Evolutionary conservation across 176 grass and related monocot species (phyloP).

Genomic region (Triticum turgidum): DNA sequence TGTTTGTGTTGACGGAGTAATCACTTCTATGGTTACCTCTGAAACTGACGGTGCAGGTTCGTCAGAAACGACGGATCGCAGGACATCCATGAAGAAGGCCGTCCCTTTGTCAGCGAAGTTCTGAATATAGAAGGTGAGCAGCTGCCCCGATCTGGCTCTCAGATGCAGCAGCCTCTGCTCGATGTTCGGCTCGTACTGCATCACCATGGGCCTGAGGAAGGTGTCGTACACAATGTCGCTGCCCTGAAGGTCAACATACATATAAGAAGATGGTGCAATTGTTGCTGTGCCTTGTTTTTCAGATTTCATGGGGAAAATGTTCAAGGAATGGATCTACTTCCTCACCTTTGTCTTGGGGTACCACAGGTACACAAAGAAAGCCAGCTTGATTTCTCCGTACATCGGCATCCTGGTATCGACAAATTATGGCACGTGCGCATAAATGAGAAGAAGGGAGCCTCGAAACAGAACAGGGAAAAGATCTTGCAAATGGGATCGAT

Average conservation of each 20-base stretch:
- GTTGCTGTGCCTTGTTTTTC: neutral
- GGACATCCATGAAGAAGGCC: slow-evolving; percentile 51
- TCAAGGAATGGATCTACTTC: neutral
- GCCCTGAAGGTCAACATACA: slow-evolving; percentile 32
- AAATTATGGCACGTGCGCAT: neutral
- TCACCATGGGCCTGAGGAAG: slow-evolving; percentile 64
- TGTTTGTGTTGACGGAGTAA: neutral
- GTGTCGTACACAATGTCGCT: slow-evolving; percentile 69
- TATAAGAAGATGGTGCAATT: neutral
- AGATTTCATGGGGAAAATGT: neutral
- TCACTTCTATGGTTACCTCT: slow-evolving; percentile 15
- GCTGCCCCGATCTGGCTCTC: slow-evolving; percentile 54
- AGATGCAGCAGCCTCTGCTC: slow-evolving; percentile 57
- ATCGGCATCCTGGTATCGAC: slow-evolving; percentile 56
- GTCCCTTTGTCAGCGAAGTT: slow-evolving; percentile 73
- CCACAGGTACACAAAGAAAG: slow-evolving; percentile 81
- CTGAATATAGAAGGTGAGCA: slow-evolving; percentile 62
- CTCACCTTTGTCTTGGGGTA: slow-evolving; percentile 72
- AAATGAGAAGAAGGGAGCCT: neutral
- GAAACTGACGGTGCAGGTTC: slow-evolving; percentile 15
- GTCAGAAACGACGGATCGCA: slow-evolving; percentile 47
- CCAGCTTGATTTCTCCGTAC: slow-evolving; percentile 75
- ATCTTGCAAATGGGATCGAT: slow-evolving; percentile 13
- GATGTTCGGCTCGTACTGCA: slow-evolving; percentile 76
- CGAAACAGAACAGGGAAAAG: neutral